phyloP scores from a whole-genome alignment of 1,284 basidiomycete species.

The Melampsora larici-populina region DNA sequence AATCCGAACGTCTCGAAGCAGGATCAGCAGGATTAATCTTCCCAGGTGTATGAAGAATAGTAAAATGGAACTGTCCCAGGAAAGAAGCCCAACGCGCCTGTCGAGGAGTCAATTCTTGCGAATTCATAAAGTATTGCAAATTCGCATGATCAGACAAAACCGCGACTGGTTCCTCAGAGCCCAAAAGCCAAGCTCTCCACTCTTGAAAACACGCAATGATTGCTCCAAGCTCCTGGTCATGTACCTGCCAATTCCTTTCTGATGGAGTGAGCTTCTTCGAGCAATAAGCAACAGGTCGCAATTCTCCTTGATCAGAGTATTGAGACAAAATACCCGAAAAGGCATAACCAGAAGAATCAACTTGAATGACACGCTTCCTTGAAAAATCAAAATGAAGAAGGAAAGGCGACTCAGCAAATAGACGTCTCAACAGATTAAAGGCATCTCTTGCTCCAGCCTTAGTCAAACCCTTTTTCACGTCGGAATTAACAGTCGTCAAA shows the following conservation, averaged over 20 bases:
- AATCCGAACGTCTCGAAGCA: constrained; percentile 13
- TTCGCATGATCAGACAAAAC: constrained; percentile 3
- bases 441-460: constrained; percentile 34
- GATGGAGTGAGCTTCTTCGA: too few relatives aligned
- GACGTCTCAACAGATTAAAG: background rate
- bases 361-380: too few relatives aligned
- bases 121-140: too few relatives aligned
- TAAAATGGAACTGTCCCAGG: constrained; percentile 2
- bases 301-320: constrained; percentile 1
- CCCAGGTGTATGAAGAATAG: constrained; percentile 3
- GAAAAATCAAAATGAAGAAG: constrained; percentile 27
- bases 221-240: background rate
- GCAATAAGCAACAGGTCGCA: constrained; percentile 33
- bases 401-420: background rate
- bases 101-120: too few relatives aligned
- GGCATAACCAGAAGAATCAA: constrained; percentile 43
- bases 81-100: too few relatives aligned
- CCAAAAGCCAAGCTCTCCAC: background rate
- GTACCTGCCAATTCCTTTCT: constrained; percentile 22
- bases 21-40: constrained; percentile 11
- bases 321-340: constrained; percentile 42
- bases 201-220: too few relatives aligned
- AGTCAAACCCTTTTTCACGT: background rate
- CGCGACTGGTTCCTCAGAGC: background rate
- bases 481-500: background rate